Conservation (phyloP, 2,329 filamentous ascomycete species). For the Zalaria sp. region DNA sequence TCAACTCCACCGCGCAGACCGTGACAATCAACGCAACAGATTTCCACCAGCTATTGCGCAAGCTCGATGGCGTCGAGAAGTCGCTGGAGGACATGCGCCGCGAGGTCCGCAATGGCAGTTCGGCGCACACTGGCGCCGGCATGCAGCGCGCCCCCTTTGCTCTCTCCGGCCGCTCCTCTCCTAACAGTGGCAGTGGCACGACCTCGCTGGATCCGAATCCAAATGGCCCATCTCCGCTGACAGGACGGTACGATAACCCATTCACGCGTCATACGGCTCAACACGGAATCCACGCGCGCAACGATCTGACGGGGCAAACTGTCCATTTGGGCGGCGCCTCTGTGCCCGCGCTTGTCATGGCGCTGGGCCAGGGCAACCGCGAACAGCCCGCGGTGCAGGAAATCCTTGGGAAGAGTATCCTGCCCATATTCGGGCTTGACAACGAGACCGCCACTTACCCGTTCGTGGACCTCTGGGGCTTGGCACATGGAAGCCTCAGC, state of each 20-base stretch:
- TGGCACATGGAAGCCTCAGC: conserved; percentile 43
- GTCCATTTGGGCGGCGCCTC: conserved; percentile 49
- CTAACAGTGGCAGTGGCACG: background rate
- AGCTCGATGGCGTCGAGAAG: conserved; percentile 33
- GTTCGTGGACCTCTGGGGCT: conserved; percentile 49
- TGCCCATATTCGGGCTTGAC: conserved; percentile 48
- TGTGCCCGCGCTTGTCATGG: conserved; percentile 46
- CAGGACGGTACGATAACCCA: conserved; percentile 2
- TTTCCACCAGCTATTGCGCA: conserved; percentile 33
- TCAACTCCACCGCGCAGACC: conserved; percentile 2
- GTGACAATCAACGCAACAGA: conserved; percentile 22
- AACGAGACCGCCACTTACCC: conserved; percentile 52
- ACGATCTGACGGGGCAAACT: conserved; percentile 44
- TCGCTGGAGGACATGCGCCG: conserved; percentile 28
- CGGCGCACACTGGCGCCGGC: conserved; percentile 5
- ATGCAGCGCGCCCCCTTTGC: background rate
- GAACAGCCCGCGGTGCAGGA: conserved; percentile 41
- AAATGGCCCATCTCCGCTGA: background rate
- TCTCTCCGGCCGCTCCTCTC: conserved; percentile 7
- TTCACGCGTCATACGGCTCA: conserved; percentile 23
- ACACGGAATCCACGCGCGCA: conserved; percentile 47
- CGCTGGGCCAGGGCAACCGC: conserved; percentile 27
- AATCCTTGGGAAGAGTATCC: conserved; percentile 44
- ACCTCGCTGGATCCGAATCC: background rate
- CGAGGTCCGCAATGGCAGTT: conserved; percentile 12